phyloP scores from a whole-genome alignment of 2,329 filamentous ascomycete genomes.

The Sporothrix sp. region DNA sequence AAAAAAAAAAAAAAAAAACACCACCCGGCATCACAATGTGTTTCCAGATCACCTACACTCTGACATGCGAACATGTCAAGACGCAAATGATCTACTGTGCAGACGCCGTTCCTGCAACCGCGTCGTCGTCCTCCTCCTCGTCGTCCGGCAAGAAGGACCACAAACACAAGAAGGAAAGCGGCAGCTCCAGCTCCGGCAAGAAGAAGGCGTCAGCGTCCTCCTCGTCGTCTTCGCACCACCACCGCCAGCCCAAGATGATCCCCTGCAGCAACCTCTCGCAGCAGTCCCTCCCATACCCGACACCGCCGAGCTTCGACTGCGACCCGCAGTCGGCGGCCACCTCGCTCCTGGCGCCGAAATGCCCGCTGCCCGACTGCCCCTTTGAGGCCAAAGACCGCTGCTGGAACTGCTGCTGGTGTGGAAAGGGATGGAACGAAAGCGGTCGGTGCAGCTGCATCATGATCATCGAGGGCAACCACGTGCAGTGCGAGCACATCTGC shows the following conservation, averaged over 20 bases:
- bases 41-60: slow-evolving; percentile 39
- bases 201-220: slow-evolving; percentile 16
- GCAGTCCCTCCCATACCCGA: slow-evolving; percentile 37
- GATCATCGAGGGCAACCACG: slow-evolving; percentile 39
- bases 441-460: slow-evolving; percentile 44
- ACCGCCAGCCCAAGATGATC: slow-evolving; percentile 19
- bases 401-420: slow-evolving; percentile 50
- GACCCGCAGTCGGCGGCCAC: slow-evolving; percentile 22
- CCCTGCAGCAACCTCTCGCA: slow-evolving; percentile 35
- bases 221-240: slow-evolving; percentile 15
- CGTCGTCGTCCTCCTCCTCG: neutral
- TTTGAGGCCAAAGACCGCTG: slow-evolving; percentile 39
- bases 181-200: slow-evolving; percentile 8
- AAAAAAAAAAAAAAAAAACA: neutral
- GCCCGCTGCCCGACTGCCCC: slow-evolving; percentile 38
- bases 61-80: slow-evolving; percentile 42
- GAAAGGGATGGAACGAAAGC: slow-evolving; percentile 40
- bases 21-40: slow-evolving; percentile 30
- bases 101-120: slow-evolving; percentile 24
- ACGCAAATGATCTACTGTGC: slow-evolving; percentile 36
- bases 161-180: slow-evolving; percentile 2
- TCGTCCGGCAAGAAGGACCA: neutral
- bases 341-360: slow-evolving; percentile 30
- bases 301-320: slow-evolving; percentile 33
- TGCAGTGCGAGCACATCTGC: slow-evolving; percentile 45